Conservation (phyloP, 345 rosid genomes). For the Eucalyptus dawsonii region DNA sequence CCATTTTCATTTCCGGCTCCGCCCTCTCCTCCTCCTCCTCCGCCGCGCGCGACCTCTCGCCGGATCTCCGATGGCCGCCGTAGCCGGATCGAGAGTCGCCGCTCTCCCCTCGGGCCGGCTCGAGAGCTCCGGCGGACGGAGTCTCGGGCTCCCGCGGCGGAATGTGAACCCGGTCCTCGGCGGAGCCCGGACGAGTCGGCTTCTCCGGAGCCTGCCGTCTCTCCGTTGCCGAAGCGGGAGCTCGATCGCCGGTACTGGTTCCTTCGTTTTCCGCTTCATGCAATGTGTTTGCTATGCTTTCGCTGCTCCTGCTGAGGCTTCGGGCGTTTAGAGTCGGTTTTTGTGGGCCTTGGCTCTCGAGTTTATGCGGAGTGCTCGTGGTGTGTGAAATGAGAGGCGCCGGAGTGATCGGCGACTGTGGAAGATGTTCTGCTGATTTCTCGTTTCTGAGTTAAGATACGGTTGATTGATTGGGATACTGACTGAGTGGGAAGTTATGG, state of each 20-base stretch:
- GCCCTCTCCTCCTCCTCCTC: background rate
- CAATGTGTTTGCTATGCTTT: background rate
- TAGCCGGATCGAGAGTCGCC: background rate
- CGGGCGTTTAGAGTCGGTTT: background rate
- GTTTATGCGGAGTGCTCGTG: no score
- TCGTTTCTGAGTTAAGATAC: background rate
- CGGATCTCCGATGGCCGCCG: background rate
- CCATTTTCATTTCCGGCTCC: background rate
- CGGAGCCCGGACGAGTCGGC: background rate
- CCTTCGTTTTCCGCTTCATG: background rate
- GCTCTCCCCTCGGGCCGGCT: background rate
- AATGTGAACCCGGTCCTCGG: background rate
- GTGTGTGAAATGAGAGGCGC: no score
- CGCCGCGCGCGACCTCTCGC: background rate
- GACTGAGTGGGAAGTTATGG: background rate
- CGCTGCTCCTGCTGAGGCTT: background rate
- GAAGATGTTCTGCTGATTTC: background rate
- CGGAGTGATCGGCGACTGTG: background rate
- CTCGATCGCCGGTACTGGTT: background rate
- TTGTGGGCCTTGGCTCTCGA: background rate
- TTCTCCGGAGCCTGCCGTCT: background rate
- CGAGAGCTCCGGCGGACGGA: background rate
- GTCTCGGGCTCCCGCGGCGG: background rate
- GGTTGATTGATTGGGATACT: background rate
- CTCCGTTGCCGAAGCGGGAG: background rate